phyloP scores from a whole-genome alignment of 768 basidiomycete species.

The Rhodotorula graminis region DNA sequence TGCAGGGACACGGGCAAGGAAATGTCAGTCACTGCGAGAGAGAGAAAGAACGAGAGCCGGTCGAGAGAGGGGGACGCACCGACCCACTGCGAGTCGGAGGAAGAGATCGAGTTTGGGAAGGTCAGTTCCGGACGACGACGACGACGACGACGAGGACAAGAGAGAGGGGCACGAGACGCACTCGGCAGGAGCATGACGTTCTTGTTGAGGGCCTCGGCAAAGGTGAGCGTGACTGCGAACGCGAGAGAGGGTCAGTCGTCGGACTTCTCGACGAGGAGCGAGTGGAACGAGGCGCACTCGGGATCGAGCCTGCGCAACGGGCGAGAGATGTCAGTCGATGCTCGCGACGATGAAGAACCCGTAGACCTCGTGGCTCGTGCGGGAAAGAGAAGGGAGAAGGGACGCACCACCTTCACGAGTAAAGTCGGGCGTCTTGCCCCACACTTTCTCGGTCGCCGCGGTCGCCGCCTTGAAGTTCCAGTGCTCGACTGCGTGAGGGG shows the following conservation, averaged over 20 bases:
- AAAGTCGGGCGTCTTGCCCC: constrained; percentile 69
- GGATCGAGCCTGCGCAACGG: constrained; percentile 12
- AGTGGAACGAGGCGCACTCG: neutral
- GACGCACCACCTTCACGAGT: constrained; percentile 88
- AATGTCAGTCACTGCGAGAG: neutral
- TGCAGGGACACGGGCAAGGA: neutral
- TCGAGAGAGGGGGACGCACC: constrained; percentile 46
- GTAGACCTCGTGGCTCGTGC: no score
- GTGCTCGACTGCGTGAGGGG: constrained; percentile 56
- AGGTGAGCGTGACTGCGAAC: constrained; percentile 63
- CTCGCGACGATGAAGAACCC: no score
- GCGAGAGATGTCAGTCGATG: no score
- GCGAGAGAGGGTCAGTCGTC: neutral
- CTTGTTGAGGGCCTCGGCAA: constrained; percentile 78
- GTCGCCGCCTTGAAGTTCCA: constrained; percentile 91
- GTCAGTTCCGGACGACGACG: neutral
- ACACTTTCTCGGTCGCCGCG: constrained; percentile 54
- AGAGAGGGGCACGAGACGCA: constrained; percentile 2
- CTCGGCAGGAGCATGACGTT: constrained; percentile 78
- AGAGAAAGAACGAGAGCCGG: no score
- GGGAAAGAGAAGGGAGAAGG: neutral
- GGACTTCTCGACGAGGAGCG: neutral
- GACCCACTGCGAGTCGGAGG: constrained; percentile 16
- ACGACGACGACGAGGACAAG: neutral
- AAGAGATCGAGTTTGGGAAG: neutral